Evolutionary conservation across 352 stramenopile species (phyloP).

Genomic region (Ophiocytium majus): DNA sequence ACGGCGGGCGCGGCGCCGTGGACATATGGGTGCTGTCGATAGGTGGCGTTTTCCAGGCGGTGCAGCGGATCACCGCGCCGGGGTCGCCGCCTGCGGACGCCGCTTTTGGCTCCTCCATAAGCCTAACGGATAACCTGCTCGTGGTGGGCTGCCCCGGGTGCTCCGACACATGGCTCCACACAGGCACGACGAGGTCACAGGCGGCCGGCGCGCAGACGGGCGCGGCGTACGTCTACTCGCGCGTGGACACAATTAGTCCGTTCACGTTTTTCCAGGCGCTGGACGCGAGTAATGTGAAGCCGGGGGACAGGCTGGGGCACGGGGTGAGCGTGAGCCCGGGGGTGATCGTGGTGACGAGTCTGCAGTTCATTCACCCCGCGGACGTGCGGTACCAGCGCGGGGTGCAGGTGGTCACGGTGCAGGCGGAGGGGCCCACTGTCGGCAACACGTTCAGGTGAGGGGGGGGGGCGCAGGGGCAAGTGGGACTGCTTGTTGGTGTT

Average conservation of each 20-base stretch:
- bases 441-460: conserved; percentile 53
- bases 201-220: conserved; percentile 36
- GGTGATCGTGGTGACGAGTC: conserved; percentile 61
- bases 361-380: conserved; percentile 52
- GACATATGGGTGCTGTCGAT: conserved; percentile 20
- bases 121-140: conserved; percentile 46
- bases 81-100: too few species aligned
- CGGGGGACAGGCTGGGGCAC: conserved; percentile 63
- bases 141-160: conserved; percentile 45
- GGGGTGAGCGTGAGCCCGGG: conserved; percentile 61
- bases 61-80: conserved; percentile 42
- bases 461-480: too few species aligned
- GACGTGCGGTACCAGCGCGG: conserved; percentile 56
- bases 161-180: conserved; percentile 51
- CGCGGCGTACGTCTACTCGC: conserved; percentile 59
- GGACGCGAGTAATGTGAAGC: conserved; percentile 60
- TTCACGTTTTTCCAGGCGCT: conserved; percentile 61
- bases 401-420: conserved; percentile 58
- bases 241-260: conserved; percentile 34
- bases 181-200: conserved; percentile 16
- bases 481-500: too few species aligned
- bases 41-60: conserved; percentile 46
- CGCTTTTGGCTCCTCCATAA: conserved; percentile 45
- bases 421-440: conserved; percentile 29
- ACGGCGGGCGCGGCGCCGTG: background rate